Evolutionary conservation across 805 yeast species (phyloP).

Genomic region (Candida suzukii): DNA sequence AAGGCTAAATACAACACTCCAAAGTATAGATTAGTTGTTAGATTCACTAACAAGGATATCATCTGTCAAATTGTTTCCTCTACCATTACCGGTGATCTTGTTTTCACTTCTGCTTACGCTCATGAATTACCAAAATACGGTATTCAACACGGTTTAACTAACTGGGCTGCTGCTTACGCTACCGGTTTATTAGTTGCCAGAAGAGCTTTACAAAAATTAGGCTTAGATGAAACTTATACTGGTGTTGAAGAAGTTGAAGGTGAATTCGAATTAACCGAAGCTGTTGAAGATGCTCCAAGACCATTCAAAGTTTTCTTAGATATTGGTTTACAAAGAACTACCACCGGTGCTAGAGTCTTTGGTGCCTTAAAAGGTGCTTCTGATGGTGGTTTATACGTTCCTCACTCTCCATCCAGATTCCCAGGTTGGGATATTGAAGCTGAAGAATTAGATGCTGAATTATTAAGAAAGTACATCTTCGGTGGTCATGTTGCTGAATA

Average conservation of each 20-base stretch:
- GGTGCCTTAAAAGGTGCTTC: slow-evolving; percentile 99
- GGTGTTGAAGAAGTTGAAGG: slow-evolving; percentile 99
- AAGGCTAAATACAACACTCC: slow-evolving; percentile 99
- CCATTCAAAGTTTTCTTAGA: slow-evolving; percentile 99
- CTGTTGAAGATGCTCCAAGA: slow-evolving; percentile 98
- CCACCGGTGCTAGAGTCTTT: slow-evolving; percentile 99
- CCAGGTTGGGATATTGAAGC: slow-evolving; percentile 99
- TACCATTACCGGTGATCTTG: slow-evolving; percentile 94
- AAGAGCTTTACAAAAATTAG: slow-evolving; percentile 96
- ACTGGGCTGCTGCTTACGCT: slow-evolving; percentile 99
- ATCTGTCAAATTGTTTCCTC: slow-evolving; percentile 96
- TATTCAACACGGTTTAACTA: slow-evolving; percentile 96
- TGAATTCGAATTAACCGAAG: slow-evolving; percentile 97
- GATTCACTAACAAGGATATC: slow-evolving; percentile 99
- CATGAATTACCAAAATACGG: slow-evolving; percentile 99
- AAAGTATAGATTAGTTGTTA: slow-evolving; percentile 98
- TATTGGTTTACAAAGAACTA: slow-evolving; percentile 99
- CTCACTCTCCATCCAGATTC: slow-evolving; percentile 99
- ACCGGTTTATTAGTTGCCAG: slow-evolving; percentile 98
- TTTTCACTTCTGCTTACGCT: slow-evolving; percentile 95
- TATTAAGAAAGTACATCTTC: slow-evolving; percentile 96
- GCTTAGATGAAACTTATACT: slow-evolving; percentile 93
- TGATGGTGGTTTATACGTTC: slow-evolving; percentile 98
- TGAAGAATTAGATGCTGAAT: slow-evolving; percentile 97
- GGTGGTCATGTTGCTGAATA: slow-evolving; percentile 99